Base-by-base conservation (phyloP, 2,329 filamentous ascomycete species). In the Pseudogymnoascus sp. region DNA sequence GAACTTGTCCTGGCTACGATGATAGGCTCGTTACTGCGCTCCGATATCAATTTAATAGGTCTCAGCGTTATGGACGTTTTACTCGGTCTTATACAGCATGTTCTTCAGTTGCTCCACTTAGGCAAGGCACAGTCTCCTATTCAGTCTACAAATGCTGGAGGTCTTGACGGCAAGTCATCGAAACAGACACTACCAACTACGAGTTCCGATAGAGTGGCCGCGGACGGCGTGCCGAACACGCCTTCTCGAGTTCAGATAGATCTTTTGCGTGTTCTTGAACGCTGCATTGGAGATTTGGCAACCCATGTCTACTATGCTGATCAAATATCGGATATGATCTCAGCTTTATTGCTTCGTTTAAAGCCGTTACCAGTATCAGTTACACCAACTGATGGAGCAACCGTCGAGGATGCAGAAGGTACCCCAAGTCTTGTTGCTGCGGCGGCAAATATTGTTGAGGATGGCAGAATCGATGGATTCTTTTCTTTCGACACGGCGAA, bases 291-390 rank as follows among this genome's bases (percentile, higher is more conserved):
- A n/a, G 86, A 93, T 73, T 79, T 99, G 28, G 92, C 93, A 2
- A 96, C 91, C 0, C 95, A 99, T 72, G 88, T 97, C 34, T 99
- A 99, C 78, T 99, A 99, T 73, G 90, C 90, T 1, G 93, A 97
- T 70, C 95, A 99, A 75, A 91, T 97, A 63, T 87, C 90, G 1
- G 95, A 99, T 75, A 97, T 97, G 91, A 86, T 97, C 61, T 84
- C 87, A 18, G 86, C 91, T 0, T 88, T 97, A 50, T 78, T 97
- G 14, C 78, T 84, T 31, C 88, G 91, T 18, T 81, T 97, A 31
- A 95, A 90, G 74, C 90, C 92, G 2, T 78, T 79, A 10, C 66
- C 73, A 14, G 72, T 74, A 40, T 77, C 81, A 2, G 77, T 78
- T 14, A 73, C 78, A 12, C 71, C 79, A 4, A 75, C 74, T 62